Evolutionary conservation across 805 yeast genomes (phyloP), one percentile per base, ranked within the genome.

Genomic region (Debaryomyces maramus): DNA sequence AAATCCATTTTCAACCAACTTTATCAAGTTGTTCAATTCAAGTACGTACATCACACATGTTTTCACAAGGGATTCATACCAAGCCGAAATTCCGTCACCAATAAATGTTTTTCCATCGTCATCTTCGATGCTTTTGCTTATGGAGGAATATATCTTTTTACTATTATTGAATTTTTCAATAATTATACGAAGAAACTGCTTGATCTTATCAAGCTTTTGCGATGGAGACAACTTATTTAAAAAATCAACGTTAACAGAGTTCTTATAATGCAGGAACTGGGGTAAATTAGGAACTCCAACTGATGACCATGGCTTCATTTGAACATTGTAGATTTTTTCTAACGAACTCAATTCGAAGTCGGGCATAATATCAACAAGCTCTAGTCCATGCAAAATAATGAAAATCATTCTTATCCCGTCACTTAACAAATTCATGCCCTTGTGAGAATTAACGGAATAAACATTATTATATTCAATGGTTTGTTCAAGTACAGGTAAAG

Each of bases 241-340:
- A 30, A 42, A 34, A 31, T 28, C 28, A 13, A 39, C 36, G 18
- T 31, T 28, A n/a, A 48, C 39, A 2, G 63, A 53, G 10, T 44
- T 44, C 30, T 40, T 30, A 45, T 63, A 72, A 22, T 72, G 72
- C 10, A 52, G 60, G 48, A 62, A 81, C 0, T 68, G 55, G 3
- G 91, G 89, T 30, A 78, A 52, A 20, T 71, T 73, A 1, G 97
- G 97, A 8, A 80, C 80, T 0, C 95, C 96, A 15, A 89, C 83
- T 0, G 88, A 76, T 16, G 83, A 77, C 65, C 85, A 87, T 3
- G 93, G 81, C 57, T 88, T 88, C 76, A 88, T 73, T 48, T 95
- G 76, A 33, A 88, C 63, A 8, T 56, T 47, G 38, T 48, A 66
- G 15, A 64, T 43, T 10, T n/a, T 20, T 21, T 33, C 36, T n/a